Evolutionary conservation across 2,329 filamentous ascomycete genomes (phyloP).

Genomic region (Talaromyces sp.): DNA sequence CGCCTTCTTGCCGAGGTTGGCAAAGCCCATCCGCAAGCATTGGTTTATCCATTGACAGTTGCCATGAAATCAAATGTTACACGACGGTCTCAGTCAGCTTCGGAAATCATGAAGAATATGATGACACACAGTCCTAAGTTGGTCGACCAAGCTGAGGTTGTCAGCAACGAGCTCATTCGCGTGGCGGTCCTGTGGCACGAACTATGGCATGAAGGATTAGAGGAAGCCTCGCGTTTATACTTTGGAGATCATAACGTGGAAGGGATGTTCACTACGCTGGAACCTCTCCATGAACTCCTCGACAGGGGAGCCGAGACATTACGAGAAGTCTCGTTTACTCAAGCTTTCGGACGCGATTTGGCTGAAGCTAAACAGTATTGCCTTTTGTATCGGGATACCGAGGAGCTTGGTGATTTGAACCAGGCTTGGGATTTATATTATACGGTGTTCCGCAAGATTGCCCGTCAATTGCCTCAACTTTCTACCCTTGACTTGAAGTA

Average conservation of each 20-base stretch:
- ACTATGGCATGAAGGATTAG: constrained; percentile 95
- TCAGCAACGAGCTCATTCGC: constrained; percentile 93
- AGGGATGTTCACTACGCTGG: constrained; percentile 89
- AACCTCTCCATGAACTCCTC: constrained; percentile 84
- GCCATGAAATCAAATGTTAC: constrained; percentile 94
- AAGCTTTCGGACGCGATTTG: constrained; percentile 92
- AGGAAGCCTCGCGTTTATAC: constrained; percentile 93
- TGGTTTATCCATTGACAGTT: constrained; percentile 95
- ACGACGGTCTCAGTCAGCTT: constrained; percentile 78
- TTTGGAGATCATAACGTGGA: constrained; percentile 97
- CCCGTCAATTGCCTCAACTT: constrained; percentile 84
- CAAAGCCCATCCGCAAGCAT: constrained; percentile 85
- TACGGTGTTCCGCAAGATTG: constrained; percentile 94
- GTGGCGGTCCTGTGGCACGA: constrained; percentile 98
- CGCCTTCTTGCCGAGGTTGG: constrained; percentile 89
- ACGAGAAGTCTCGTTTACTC: constrained; percentile 92
- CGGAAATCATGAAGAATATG: constrained; percentile 96
- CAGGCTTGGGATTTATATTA: constrained; percentile 99
- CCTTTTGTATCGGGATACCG: constrained; percentile 79
- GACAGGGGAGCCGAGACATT: constrained; percentile 89
- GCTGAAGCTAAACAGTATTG: constrained; percentile 96
- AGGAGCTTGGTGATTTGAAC: constrained; percentile 89
- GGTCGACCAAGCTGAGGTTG: constrained; percentile 89
- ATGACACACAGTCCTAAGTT: constrained; percentile 86
- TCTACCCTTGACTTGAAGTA: constrained; percentile 92